A percentile compares a stretch with the other conserved stretches of the same genome.
Conservation (phyloP, 2,329 filamentous ascomycete genomes). For the Leptoxyphium fumago region DNA sequence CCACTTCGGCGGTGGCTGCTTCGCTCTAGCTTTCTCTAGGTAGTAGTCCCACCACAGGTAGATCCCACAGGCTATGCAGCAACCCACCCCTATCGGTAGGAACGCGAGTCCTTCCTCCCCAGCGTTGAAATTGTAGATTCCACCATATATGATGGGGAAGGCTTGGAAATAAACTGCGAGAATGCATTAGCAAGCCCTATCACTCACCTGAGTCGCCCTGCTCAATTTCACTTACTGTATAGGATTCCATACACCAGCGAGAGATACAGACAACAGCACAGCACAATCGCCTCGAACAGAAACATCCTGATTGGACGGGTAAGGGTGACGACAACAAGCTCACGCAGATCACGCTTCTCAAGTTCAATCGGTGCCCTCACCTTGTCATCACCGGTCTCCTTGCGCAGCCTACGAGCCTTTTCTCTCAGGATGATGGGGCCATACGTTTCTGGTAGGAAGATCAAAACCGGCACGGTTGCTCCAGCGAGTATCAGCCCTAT, state of each 20-base stretch:
- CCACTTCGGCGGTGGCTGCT: constrained; percentile 36
- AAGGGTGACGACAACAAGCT: constrained; percentile 54
- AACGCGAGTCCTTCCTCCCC: constrained; percentile 54
- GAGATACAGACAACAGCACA: constrained; percentile 56
- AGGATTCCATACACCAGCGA: constrained; percentile 48
- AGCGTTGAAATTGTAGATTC: constrained; percentile 47
- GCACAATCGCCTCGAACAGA: constrained; percentile 57
- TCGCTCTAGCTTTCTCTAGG: constrained; percentile 36
- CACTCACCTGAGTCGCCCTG: neutral
- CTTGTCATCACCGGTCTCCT: constrained; percentile 35
- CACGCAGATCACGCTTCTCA: constrained; percentile 40
- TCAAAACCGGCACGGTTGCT: constrained; percentile 41
- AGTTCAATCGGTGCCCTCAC: constrained; percentile 49
- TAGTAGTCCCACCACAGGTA: constrained; percentile 52
- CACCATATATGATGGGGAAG: constrained; percentile 51
- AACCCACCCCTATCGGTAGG: constrained; percentile 52
- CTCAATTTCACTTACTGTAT: constrained; percentile 31
- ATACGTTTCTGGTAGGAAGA: constrained; percentile 44
- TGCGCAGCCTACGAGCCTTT: constrained; percentile 40
- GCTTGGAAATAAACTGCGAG: constrained; percentile 53
- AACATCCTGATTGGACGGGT: constrained; percentile 62
- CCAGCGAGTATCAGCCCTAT: constrained; percentile 55
- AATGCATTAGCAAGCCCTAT: neutral
- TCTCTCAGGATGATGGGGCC: constrained; percentile 28
- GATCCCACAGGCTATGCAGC: constrained; percentile 41